Conservation (phyloP, 371 early-diverging fungal species). For the Mucor mucedo region DNA sequence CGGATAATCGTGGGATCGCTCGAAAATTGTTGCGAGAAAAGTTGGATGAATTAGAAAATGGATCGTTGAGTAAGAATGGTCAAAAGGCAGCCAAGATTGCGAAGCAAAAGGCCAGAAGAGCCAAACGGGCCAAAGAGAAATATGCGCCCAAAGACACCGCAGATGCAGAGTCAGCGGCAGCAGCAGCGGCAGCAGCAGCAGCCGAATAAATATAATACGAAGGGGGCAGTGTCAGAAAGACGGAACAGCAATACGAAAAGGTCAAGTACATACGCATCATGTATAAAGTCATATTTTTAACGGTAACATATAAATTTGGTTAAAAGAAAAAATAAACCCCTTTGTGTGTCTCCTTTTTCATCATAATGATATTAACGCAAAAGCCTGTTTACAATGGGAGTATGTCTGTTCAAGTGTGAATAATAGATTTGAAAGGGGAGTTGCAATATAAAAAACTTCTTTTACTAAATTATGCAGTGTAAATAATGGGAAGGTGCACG, state of each 20-base stretch:
- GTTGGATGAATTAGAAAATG: slow-evolving; percentile 74
- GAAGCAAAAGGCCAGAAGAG: slow-evolving; percentile 62
- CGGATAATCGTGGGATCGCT: slow-evolving; percentile 80
- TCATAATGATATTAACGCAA: neutral
- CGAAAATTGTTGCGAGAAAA: slow-evolving; percentile 69
- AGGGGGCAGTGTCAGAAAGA: neutral
- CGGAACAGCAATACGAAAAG: slow-evolving; percentile 1
- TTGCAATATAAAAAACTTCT: neutral
- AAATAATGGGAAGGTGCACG: slow-evolving; percentile 18
- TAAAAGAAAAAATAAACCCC: slow-evolving; percentile 1
- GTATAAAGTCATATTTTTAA: slow-evolving; percentile 3
- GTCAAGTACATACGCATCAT: slow-evolving; percentile 4
- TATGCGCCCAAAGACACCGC: slow-evolving; percentile 27
- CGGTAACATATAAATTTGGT: slow-evolving; percentile 2
- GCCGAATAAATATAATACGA: neutral
- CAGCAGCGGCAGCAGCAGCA: neutral
- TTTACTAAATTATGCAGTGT: neutral
- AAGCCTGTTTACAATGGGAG: slow-evolving; percentile 1
- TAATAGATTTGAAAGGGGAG: neutral
- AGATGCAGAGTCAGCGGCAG: too few relatives aligned
- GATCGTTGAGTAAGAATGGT: slow-evolving; percentile 66
- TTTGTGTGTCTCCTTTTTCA: neutral
- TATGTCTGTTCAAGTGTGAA: neutral
- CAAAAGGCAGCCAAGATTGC: slow-evolving; percentile 68
- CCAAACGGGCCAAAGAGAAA: slow-evolving; percentile 54